phyloP scores from a whole-genome alignment of 169 alveolate genomes.

The Cryptosporidium felis region DNA sequence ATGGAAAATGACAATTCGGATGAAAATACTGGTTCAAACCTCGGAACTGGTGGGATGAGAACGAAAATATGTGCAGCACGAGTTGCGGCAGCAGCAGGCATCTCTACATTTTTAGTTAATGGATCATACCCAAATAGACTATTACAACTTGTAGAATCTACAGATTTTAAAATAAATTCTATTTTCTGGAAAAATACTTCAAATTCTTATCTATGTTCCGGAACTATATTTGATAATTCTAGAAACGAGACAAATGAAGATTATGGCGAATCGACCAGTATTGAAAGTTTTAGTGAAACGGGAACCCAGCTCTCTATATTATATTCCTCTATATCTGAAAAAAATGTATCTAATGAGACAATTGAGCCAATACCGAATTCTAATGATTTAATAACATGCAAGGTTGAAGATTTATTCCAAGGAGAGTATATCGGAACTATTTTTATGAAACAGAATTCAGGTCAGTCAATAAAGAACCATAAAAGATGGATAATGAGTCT shows the following conservation, averaged over 20 bases:
- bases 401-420: slow-evolving; percentile 39
- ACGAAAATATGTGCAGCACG: slow-evolving; percentile 76
- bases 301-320: neutral
- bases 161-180: slow-evolving; percentile 6
- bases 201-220: too few relatives aligned
- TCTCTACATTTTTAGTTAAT: slow-evolving; percentile 69
- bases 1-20: slow-evolving; percentile 59
- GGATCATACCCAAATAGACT: slow-evolving; percentile 72
- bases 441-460: slow-evolving; percentile 12
- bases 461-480: slow-evolving; percentile 49
- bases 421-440: slow-evolving; percentile 65
- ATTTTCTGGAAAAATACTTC: too few relatives aligned
- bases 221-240: too few relatives aligned
- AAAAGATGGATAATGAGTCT: slow-evolving; percentile 69
- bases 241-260: too few relatives aligned
- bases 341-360: neutral
- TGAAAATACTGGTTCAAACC: slow-evolving; percentile 59
- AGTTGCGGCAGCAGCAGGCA: slow-evolving; percentile 76
- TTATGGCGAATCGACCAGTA: neutral
- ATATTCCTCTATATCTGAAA: slow-evolving; percentile 3
- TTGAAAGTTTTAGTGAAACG: neutral
- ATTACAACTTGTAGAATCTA: slow-evolving; percentile 27
- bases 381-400: slow-evolving; percentile 30
- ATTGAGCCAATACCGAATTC: neutral
- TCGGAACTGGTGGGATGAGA: slow-evolving; percentile 78